Percentiles rank a stretch among this genome's conserved stretches.
phyloP scores from a whole-genome alignment of 345 rosid species.

The Eutrema japonicum region DNA sequence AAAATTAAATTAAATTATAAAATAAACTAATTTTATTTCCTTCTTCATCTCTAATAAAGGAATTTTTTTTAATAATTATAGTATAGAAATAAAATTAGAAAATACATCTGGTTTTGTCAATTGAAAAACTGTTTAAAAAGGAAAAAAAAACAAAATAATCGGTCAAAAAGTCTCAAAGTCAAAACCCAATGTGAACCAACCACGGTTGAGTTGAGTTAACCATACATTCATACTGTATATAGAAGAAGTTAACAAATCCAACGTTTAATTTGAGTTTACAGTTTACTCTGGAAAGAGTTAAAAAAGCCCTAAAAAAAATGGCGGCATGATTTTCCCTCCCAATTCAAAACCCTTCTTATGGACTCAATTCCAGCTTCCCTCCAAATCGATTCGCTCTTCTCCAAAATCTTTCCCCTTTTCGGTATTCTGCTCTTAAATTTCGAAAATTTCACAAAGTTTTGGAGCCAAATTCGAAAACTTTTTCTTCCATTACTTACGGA shows the following conservation, averaged over 20 bases:
- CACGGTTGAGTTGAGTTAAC: slow-evolving; percentile 1
- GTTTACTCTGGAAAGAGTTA: background rate
- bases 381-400: slow-evolving; percentile 24
- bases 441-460: background rate
- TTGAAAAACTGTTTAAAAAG: too few relatives aligned
- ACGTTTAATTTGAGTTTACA: background rate
- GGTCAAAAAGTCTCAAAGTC: slow-evolving; percentile 1
- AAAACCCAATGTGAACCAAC: background rate
- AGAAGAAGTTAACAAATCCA: background rate
- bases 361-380: slow-evolving; percentile 28
- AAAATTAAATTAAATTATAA: too few relatives aligned
- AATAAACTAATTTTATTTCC: background rate
- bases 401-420: slow-evolving; percentile 9
- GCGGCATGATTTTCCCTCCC: slow-evolving; percentile 48
- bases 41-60: background rate
- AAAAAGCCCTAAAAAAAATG: slow-evolving; percentile 21
- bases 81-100: too few relatives aligned
- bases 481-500: background rate
- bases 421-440: background rate
- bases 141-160: background rate
- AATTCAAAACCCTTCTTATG: slow-evolving; percentile 16
- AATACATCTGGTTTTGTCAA: background rate
- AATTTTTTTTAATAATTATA: too few relatives aligned
- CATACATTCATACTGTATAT: too few relatives aligned
- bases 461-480: slow-evolving; percentile 26